Base-by-base conservation (phyloP, 2,329 filamentous ascomycete species). In the Colletotrichum sidae region DNA sequence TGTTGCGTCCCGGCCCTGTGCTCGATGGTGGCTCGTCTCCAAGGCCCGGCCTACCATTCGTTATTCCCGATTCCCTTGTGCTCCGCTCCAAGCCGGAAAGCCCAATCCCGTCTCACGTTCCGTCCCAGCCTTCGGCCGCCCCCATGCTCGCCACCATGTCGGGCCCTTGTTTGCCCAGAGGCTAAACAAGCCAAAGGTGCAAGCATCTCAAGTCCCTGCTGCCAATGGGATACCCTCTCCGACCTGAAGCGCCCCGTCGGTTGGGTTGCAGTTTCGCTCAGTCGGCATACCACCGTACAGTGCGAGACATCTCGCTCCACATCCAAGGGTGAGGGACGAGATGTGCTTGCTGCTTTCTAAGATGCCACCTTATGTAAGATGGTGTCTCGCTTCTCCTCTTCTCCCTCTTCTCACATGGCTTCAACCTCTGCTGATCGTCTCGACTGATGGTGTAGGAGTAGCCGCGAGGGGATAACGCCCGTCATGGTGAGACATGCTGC, bases 401-500 rank as follows among this genome's bases (percentile, higher is more conserved):
- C 8, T 7, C 17, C 15, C 45, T 35, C 55, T 33, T 58, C 13
- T n/a, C 33, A 17, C 17, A n/a, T 25, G 39, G 50, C 55, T 45
- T 44, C 44, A n/a, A n/a, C 25, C 49, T 35, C 44, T n/a, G 33
- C 38, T 42, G 15, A 60, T 25, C 44, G 61, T 25, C 25, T 25
- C 25, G 25, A 25, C 25, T 25, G 25, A 25, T 25, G 25, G 25
- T 25, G 25, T 25, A 25, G 25, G 25, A 35, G 50, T 17, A 44
- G 50, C 6, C 45, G 56, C 39, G 10, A 50, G 50, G 35, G 60
- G 33, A 11, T 38, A 35, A 51, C 58, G 57, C 45, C 62, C 62
- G 57, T 42, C 62, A 15, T 55, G 35, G 41, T 65, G 62, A 62
- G 58, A 65, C 62, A 65, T 49, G 47, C 62, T 44, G 52, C 46